Evolutionary conservation across 257 asterid genomes (phyloP), one percentile per base, ranked within the genome.

Genomic region (Solanum lycopersicoides): DNA sequence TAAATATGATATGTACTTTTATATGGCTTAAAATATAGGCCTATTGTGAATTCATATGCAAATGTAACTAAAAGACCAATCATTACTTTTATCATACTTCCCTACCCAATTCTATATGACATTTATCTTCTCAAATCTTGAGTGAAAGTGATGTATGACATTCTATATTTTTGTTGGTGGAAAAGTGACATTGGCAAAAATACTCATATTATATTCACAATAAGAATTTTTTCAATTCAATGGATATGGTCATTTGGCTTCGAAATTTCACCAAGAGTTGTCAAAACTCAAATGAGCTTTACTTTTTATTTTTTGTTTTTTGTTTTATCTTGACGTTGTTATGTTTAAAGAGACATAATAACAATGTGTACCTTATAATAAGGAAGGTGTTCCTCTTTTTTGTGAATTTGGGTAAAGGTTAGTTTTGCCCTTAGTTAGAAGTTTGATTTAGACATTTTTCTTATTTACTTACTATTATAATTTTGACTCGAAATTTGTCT

Each of bases 151-250:
- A 66, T 69, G 39, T 39, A 73, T 34, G 69, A 23, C 75, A 86
- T 82, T 82, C 82, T 88, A 76, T 25, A 89, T 89, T 13, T 28
- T 86, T 90, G 90, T 89, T 88, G 92, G 95, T 92, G 94, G 94
- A 92, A 92, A 87, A 83, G 93, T 92, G 92, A 92, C 94, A 89
- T 65, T 60, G 76, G 9, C 68, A 25, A 21, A 53, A 25, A 82
- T 86, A 86, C 84, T 25, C 73, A 44, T 87, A 74, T 28, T 86
- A 37, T 88, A 41, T 47, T 84, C 6, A 47, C 50, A 34, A 74
- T 0, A 59, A 20, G 23, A 30, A 32, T 37, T 30, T 72, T 53
- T 73, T 72, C 86, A 79, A 75, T 59, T 41, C 73, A 18, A 53
- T 82, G 42, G 18, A 56, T 79, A 28, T 47, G 68, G 42, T 16